phyloP scores from a whole-genome alignment of 1,284 basidiomycete genomes.

The Phenoliferia sp. region DNA sequence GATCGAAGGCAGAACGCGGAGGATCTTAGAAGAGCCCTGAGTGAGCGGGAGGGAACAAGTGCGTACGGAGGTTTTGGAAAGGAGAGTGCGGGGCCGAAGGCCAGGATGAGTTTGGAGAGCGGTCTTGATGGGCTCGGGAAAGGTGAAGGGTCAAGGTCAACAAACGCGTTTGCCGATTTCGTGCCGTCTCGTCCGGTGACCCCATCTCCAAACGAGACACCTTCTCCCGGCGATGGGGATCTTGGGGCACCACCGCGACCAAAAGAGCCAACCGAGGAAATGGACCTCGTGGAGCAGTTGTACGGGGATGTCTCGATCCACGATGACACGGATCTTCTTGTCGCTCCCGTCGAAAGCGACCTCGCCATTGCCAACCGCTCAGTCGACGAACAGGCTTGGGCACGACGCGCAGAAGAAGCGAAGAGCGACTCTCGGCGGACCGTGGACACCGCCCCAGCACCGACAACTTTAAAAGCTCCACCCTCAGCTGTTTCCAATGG shows the following conservation, averaged over 20 bases:
- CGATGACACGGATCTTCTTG: slow-evolving; percentile 67
- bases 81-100: not conserved
- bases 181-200: not conserved
- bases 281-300: slow-evolving; percentile 89
- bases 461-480: not conserved
- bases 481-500: not conserved
- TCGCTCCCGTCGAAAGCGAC: slow-evolving; percentile 44
- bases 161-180: not conserved
- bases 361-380: slow-evolving; percentile 35
- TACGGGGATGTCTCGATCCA: slow-evolving; percentile 73
- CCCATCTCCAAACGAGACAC: slow-evolving; percentile 6
- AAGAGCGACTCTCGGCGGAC: not conserved
- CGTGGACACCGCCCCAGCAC: not conserved
- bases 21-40: slow-evolving; percentile 32
- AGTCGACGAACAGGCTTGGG: slow-evolving; percentile 39
- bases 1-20: slow-evolving; percentile 63
- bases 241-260: not conserved
- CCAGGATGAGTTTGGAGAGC: slow-evolving; percentile 17
- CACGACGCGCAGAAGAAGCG: slow-evolving; percentile 3
- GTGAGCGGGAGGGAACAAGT: slow-evolving; percentile 26
- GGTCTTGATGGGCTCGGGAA: slow-evolving; percentile 9
- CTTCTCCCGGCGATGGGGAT: not conserved
- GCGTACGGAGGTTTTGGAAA: not conserved
- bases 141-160: not conserved
- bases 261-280: slow-evolving; percentile 61